Base-by-base conservation (phyloP, 1,139 yeast genomes). In the Debaryomycetaceae sp. region DNA sequence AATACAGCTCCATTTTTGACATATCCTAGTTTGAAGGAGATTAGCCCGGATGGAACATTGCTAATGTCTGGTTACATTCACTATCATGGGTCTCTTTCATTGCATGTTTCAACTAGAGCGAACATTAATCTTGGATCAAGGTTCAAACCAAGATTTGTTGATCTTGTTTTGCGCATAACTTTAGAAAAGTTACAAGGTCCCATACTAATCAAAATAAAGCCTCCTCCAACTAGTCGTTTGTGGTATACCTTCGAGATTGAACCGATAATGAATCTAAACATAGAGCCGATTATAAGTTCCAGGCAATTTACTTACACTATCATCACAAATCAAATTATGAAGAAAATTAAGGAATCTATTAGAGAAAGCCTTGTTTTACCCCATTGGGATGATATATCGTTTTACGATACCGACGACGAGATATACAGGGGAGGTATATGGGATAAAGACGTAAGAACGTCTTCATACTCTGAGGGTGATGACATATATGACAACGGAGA, bases 381-480 rank as follows among this genome's bases (percentile, higher is more conserved):
- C 1, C 81, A 73, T 53, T 85, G 87, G 89, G 98, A 92, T 57
- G 98, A 92, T 59, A 63, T 88, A 33, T 79, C 82, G 0, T 86
- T 87, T 53, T 85, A 73, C 52, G 70, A 77, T 41, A 81, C 96
- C 0, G 53, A 64, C 1, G 70, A 65, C 15, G 95, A 87, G 46
- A 60, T 87, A 11, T 92, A 81, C 56, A 75, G 96, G 47, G 98
- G 96, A 35, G 98, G 98, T 13, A 81, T 92, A 18, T 92, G 98
- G 98, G 87, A 83, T 44, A 70, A 67, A 31, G 43, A 61, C 11
- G 59, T 37, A 8, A 53, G 67, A 41, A 37, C 31, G 8, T n/a
- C 14, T 15, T 26, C 58, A 56, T 41, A 35, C 16, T 35, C 38
- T 17, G 29, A 39, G 18, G 31, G 42, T 1, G 39, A 33, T 5